Percentiles rank a stretch among this genome's conserved stretches.
These are phyloP conservation scores for Linum usitatissimum DNA, from an alignment of 345 rosid genomes.

Conservation along the genomic window DNA sequence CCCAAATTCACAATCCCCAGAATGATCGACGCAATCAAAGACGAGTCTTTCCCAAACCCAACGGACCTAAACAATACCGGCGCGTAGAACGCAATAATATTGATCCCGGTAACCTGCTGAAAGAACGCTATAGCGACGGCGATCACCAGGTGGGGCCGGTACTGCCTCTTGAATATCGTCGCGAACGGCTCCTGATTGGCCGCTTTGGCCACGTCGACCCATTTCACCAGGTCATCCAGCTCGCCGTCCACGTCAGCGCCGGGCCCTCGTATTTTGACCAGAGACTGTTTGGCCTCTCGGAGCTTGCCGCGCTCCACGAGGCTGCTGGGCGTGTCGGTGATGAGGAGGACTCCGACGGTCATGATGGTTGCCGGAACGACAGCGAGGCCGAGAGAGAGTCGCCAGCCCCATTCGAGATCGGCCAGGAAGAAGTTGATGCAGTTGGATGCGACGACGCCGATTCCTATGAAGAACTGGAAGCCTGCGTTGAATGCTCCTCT, in stretches of 20 bases:
- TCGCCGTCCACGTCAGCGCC: slow-evolving; percentile 39
- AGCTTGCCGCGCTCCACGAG: slow-evolving; percentile 56
- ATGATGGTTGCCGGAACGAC: slow-evolving; percentile 55
- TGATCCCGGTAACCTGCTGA: slow-evolving; percentile 71
- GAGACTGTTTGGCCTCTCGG: slow-evolving; percentile 39
- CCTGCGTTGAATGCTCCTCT: slow-evolving; percentile 81
- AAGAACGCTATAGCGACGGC: slow-evolving; percentile 60
- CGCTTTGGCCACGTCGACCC: slow-evolving; percentile 35
- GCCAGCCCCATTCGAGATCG: slow-evolving; percentile 61
- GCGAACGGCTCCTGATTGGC: slow-evolving; percentile 38
- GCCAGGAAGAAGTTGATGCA: slow-evolving; percentile 47
- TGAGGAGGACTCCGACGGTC: slow-evolving; percentile 57
- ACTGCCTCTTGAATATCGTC: slow-evolving; percentile 51
- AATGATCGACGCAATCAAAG: slow-evolving; percentile 52
- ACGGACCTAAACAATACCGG: slow-evolving; percentile 67
- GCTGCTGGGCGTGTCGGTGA: slow-evolving; percentile 67
- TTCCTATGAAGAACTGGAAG: slow-evolving; percentile 63
- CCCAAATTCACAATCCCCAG: slow-evolving; percentile 61
- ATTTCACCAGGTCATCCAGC: slow-evolving; percentile 39
- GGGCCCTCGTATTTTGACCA: slow-evolving; percentile 37
- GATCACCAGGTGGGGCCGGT: slow-evolving; percentile 67
- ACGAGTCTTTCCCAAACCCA: slow-evolving; percentile 58
- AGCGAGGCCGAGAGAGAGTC: slow-evolving; percentile 73
- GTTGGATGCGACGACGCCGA: slow-evolving; percentile 60
- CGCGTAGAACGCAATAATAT: slow-evolving; percentile 70